Evolutionary conservation across 352 stramenopile species (phyloP), one percentile per base, ranked within the genome.

Genomic region (Phytophthora ramorum): DNA sequence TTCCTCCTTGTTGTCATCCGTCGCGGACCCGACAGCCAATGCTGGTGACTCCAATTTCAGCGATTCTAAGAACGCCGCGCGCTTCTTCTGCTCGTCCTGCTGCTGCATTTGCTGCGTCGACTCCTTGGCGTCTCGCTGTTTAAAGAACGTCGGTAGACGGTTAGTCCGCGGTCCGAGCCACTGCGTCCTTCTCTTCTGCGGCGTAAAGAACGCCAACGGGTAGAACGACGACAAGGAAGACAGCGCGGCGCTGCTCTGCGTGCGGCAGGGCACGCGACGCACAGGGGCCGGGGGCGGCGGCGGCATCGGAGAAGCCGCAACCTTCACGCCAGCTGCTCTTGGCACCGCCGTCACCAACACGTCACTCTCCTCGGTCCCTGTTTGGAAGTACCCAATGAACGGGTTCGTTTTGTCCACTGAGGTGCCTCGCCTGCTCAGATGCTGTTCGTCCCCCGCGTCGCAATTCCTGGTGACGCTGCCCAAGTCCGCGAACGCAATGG

Each of bases 361-460:
- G 53, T 75, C 54, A 26, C 28, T 51, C 49, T 72, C 62, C 37
- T 81, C 67, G 7, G 58, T 73, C 9, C 71, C 76, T 38, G 71
- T 89, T 57, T 95, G 82, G 61, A 95, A 95, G 55, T 93, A 95
- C 32, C 87, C 87, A 57, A 95, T 92, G 63, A 95, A 95, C 19
- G 87, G 87, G 53, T 95, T 95, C 35, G 76, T 92, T 76, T 95
- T 95, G 76, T 95, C 83, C 14, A 95, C 85, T 14, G 76, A 77
- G 16, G 67, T 81, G 9, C 75, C 76, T 38, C 82, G 70, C 48
- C 79, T 86, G 41, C 61, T 67, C 9, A 73, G 35, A 14, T 88
- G 67, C 38, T 63, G 43, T 10, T 85, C 63, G 5, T 78, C 59
- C 37, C 68, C 60, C 19, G 17, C 41, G 49, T 43, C 35, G 14